Evolutionary conservation across 2,329 filamentous ascomycete genomes (phyloP).

Genomic region (Beauveria bassiana): DNA sequence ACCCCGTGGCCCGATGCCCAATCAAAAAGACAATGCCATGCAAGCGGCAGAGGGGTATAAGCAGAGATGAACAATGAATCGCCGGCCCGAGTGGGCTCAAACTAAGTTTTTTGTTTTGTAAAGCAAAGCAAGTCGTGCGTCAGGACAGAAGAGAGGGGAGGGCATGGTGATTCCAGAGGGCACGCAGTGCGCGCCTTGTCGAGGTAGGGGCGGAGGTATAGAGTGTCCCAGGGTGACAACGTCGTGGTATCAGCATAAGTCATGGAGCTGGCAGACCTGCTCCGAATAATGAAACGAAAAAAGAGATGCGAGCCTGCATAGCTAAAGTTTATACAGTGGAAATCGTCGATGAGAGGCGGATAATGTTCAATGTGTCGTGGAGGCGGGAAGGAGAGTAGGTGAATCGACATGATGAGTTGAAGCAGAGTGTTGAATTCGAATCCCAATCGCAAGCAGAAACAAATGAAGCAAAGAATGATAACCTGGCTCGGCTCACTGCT

Average conservation of each 20-base stretch:
- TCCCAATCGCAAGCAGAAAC: neutral
- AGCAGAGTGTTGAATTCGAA: neutral
- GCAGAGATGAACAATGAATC: constrained; percentile 10
- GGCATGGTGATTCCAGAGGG: constrained; percentile 6
- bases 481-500: constrained; percentile 4
- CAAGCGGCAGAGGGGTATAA: constrained; percentile 9
- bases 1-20: constrained; percentile 9
- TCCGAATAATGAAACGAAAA: constrained; percentile 9
- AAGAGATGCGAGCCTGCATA: constrained; percentile 4
- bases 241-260: constrained; percentile 12
- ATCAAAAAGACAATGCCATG: constrained; percentile 8
- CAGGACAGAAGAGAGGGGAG: constrained; percentile 8
- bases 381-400: constrained; percentile 14
- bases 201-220: constrained; percentile 5
- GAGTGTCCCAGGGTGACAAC: constrained; percentile 7
- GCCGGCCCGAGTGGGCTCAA: neutral
- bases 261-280: constrained; percentile 5
- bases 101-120: constrained; percentile 5
- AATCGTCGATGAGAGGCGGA: constrained; percentile 5
- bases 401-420: neutral
- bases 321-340: constrained; percentile 10
- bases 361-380: constrained; percentile 18
- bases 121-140: constrained; percentile 11
- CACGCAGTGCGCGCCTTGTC: constrained; percentile 1
- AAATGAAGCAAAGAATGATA: constrained; percentile 9